Evolutionary conservation across 192 early-diverging fungal species (phyloP), one percentile per base, ranked within the genome.

Genomic region (Ambispora gerdemannii): DNA sequence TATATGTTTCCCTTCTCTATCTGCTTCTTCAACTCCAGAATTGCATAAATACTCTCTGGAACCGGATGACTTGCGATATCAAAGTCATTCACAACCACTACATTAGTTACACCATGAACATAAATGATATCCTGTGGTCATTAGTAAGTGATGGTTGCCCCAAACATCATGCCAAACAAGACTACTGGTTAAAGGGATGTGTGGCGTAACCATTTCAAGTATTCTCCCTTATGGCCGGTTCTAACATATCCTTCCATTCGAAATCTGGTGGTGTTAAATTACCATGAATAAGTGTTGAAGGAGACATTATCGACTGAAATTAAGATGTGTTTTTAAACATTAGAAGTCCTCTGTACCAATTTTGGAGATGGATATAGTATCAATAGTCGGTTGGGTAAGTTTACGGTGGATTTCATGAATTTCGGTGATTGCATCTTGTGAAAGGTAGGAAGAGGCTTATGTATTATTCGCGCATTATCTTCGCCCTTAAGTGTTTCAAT

Each of bases 51-150:
- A 43, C 36, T 17, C 1, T 43, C 62, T 38, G 36, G 62, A 47
- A 64, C 25, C 19, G 3, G 25, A 36, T 38, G 2, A 3, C 22
- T 47, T 64, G 15, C 36, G 6, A 64, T 38, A 64, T 43, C 62
- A 58, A 24, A 3, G 1, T 58, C 27, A 4, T 64, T 3, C 20
- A 3, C 62, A 64, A 43, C 36, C 33, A 64, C 36, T 47, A 64
- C 62, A 64, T 64, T 38, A 64, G 62, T 64, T 64, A 34, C 35
- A 64, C 62, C 62, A 47, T 64, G 62, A 64, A 64, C n/a, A 64
- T 64, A 64, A 1, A 64, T 2, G 62, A 38, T 47, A 64, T 24
- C 0, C 62, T 64, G 62, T 34, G 1, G 0, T 43, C 36, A 0
- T 64, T 34, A 62, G 30, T 64, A 64, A 43, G 2, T 3, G 2